These are phyloP conservation scores for Kernera saxatilis DNA, from an alignment of 345 rosid genomes.

Conservation along the genomic window DNA sequence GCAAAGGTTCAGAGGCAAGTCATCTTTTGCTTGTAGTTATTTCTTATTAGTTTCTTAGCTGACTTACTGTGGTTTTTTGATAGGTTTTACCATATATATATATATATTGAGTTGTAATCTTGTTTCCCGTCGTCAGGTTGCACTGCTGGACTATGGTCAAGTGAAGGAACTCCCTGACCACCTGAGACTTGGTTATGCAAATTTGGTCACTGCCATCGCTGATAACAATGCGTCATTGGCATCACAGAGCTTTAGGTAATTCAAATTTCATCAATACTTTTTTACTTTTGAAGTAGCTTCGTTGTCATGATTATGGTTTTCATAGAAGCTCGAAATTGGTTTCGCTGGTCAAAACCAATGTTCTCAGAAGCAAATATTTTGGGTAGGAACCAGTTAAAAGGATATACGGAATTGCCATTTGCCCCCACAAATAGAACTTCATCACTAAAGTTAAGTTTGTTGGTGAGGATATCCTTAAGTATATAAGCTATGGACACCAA, in stretches of 20 bases:
- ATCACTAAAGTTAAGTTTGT: not conserved
- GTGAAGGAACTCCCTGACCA: conserved; percentile 92
- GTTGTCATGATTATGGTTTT: not conserved
- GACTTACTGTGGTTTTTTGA: not conserved
- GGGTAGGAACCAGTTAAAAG: not conserved
- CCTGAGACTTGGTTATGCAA: conserved; percentile 84
- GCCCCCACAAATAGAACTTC: not conserved
- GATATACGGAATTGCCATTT: not conserved
- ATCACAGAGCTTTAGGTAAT: conserved; percentile 72
- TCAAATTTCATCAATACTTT: not conserved
- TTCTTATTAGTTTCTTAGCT: not conserved
- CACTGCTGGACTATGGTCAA: conserved; percentile 91
- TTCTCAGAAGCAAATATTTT: not conserved
- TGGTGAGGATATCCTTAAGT: not conserved
- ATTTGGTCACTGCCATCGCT: conserved; percentile 77
- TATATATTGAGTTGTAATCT: not conserved
- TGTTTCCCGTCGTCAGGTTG: conserved; percentile 56
- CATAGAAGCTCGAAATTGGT: not conserved
- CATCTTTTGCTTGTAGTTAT: not conserved
- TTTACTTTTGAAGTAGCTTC: not conserved
- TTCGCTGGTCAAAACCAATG: not conserved
- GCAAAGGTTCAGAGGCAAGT: conserved; percentile 96
- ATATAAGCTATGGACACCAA: too few species aligned
- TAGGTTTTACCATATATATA: not conserved
- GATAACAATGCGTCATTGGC: conserved; percentile 58